These are phyloP conservation scores for Raphidocelis subcapitata DNA, from an alignment of 139 green algal species.

Conservation along the genomic window DNA sequence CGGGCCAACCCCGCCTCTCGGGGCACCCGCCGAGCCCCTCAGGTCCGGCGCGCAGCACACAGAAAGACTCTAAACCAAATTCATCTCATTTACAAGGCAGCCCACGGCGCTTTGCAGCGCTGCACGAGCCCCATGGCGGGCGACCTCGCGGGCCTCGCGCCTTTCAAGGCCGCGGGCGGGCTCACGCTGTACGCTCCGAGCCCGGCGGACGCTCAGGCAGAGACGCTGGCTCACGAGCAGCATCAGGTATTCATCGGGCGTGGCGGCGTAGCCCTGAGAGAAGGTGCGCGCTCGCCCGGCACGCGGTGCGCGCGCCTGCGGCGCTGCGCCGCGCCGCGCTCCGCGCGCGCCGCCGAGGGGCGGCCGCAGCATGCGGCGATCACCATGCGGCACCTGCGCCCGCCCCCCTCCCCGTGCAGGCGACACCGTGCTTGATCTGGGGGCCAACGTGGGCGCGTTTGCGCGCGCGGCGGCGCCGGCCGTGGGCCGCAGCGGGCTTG, in stretches of 20 bases:
- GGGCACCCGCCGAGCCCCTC: too few relatives aligned
- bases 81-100: too few relatives aligned
- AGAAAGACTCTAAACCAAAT: too few relatives aligned
- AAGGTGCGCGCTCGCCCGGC: conserved; percentile 14
- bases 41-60: too few relatives aligned
- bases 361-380: too few relatives aligned
- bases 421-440: conserved; percentile 25
- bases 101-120: too few relatives aligned
- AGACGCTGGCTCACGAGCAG: conserved; percentile 18
- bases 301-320: too few relatives aligned
- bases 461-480: conserved; percentile 29
- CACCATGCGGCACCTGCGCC: too few relatives aligned
- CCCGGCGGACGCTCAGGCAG: conserved; percentile 23
- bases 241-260: conserved; percentile 27
- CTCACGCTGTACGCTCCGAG: conserved; percentile 20
- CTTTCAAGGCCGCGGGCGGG: not conserved
- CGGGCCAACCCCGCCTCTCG: too few relatives aligned
- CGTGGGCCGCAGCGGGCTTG: not conserved
- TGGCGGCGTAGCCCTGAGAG: conserved; percentile 2
- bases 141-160: not conserved
- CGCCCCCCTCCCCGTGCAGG: conserved; percentile 12
- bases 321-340: too few relatives aligned
- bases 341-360: too few relatives aligned
- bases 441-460: conserved; percentile 30
- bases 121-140: too few relatives aligned